Evolutionary conservation across 768 basidiomycete genomes (phyloP), one percentile per base, ranked within the genome.

Genomic region (Suillus placidus): DNA sequence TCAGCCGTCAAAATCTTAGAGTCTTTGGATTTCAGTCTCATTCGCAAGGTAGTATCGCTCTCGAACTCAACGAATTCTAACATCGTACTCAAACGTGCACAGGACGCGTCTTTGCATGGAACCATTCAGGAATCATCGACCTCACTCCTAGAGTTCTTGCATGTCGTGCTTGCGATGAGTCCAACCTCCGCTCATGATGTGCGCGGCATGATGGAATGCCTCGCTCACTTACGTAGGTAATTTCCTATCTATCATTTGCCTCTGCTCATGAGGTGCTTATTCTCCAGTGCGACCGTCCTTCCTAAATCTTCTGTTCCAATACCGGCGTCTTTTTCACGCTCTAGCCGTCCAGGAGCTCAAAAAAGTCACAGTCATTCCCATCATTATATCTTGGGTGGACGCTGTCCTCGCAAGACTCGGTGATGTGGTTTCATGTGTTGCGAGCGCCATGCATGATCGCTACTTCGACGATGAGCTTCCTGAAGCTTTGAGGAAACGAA

Each of bases 341-440:
- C 77, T 85, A 56, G 85, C 82, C 13, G 73, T 79, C 14, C 73
- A 72, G 40, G 73, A 79, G 38, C 47, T 74, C n/a, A 37, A 68
- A 5, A 64, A 67, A 14, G 67, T 64, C n/a, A 56, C 74, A 40
- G 58, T 72, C 40, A 51, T 76, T n/a, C 63, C 74, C 4, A 72
- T 80, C 14, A 66, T 84, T n/a, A 76, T 88, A 61, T 91, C 86
- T 70, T 92, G 88, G 87, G 85, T 86, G 12, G 90, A 93, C 64
- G 77, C 83, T 57, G 63, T 91, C 8, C 71, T 93, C 30, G 83
- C 83, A 12, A 85, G 81, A 68, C 71, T 92, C 7, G 81, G 83
- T 38, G 78, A 82, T 58, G 74, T 76, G 14, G 68, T 71, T 26
- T 68, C 78, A 38, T 61, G 68, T n/a, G 55, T 82, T 60, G 77